Conservation (phyloP, 1,284 basidiomycete species). For the Flammula alnicola region DNA sequence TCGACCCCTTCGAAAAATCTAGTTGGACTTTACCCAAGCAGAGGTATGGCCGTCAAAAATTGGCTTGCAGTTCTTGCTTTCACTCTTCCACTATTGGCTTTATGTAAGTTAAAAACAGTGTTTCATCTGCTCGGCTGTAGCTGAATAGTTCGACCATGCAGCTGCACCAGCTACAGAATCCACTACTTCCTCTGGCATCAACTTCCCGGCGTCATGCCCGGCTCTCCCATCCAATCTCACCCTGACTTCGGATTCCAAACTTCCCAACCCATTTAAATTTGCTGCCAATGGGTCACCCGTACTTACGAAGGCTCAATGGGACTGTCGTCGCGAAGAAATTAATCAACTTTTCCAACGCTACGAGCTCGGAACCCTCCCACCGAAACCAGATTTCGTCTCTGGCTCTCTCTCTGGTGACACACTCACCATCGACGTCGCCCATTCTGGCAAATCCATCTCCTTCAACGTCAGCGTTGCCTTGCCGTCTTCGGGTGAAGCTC, state of each 20-base stretch:
- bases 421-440: slow-evolving; percentile 47
- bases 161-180: slow-evolving; percentile 2
- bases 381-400: slow-evolving; percentile 42
- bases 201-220: slow-evolving; percentile 12
- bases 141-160: background rate
- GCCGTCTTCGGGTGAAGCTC: slow-evolving; percentile 45
- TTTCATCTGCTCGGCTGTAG: too few species aligned
- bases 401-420: slow-evolving; percentile 44
- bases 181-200: background rate
- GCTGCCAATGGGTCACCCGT: slow-evolving; percentile 39
- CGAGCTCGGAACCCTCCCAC: slow-evolving; percentile 51
- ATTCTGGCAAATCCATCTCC: slow-evolving; percentile 47
- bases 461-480: slow-evolving; percentile 48
- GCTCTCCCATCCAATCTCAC: slow-evolving; percentile 25
- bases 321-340: slow-evolving; percentile 53
- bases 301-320: slow-evolving; percentile 47
- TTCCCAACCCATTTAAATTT: slow-evolving; percentile 55
- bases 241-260: slow-evolving; percentile 33
- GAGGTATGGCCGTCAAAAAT: slow-evolving; percentile 4
- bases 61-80: slow-evolving; percentile 2
- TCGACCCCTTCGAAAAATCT: background rate
- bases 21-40: background rate
- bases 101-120: background rate
- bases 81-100: slow-evolving; percentile 1
- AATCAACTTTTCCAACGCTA: slow-evolving; percentile 49